A percentile compares a stretch with the other conserved stretches of the same genome.
phyloP scores from a whole-genome alignment of 2,329 filamentous ascomycete species.

The Exophiala spinifera region DNA sequence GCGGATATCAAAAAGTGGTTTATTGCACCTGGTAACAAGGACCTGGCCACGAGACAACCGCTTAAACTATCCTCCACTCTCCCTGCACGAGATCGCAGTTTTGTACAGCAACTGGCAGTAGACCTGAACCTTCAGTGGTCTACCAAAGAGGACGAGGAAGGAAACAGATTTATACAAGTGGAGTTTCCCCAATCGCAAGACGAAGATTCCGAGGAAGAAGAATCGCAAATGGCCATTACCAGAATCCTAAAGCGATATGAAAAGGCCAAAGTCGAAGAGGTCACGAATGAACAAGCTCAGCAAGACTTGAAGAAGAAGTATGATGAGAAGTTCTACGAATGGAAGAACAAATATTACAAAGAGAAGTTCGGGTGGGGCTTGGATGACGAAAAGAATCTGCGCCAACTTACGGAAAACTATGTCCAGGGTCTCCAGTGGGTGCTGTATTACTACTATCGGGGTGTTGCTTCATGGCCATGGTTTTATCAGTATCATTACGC shows the following conservation, averaged over 20 bases:
- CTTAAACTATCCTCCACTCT: conserved; percentile 72
- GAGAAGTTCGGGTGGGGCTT: conserved; percentile 88
- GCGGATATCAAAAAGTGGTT: conserved; percentile 79
- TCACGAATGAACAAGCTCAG: conserved; percentile 74
- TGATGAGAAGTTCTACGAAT: conserved; percentile 80
- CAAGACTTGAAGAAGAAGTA: conserved; percentile 79
- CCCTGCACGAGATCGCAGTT: conserved; percentile 83
- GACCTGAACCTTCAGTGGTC: conserved; percentile 65
- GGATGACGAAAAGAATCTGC: conserved; percentile 76
- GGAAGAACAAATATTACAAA: conserved; percentile 93
- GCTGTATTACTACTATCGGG: conserved; percentile 94
- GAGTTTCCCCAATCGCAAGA: conserved; percentile 52
- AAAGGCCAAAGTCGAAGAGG: conserved; percentile 78
- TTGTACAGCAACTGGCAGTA: conserved; percentile 81
- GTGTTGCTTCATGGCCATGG: conserved; percentile 98
- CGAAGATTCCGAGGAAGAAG: conserved; percentile 74
- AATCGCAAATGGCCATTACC: conserved; percentile 75
- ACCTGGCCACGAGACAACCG: conserved; percentile 46
- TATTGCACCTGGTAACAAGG: conserved; percentile 59
- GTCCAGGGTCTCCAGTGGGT: conserved; percentile 98
- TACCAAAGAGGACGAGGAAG: conserved; percentile 61
- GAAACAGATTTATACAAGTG: conserved; percentile 64
- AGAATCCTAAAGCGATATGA: conserved; percentile 89
- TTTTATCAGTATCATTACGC: conserved; percentile 97
- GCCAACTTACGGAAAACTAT: conserved; percentile 86